A percentile compares a stretch with the other conserved stretches of the same genome.
These are phyloP conservation scores for Raddia distichophylla DNA, from an alignment of 176 grass and related monocot genomes.

Conservation along the genomic window DNA sequence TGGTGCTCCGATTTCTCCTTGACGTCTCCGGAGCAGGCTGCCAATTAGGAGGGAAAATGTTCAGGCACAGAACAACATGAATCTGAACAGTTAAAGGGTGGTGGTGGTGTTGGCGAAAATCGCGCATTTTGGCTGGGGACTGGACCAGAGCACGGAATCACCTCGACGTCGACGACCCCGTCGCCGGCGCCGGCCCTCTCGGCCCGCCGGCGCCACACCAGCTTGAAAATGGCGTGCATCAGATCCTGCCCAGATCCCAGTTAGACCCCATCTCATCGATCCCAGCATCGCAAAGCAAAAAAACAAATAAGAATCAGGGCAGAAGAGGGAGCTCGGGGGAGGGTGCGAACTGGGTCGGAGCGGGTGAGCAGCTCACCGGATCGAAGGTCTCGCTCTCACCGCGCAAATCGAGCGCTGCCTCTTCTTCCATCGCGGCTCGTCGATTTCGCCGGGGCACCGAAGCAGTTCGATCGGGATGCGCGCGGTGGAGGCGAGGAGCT, in stretches of 20 bases:
- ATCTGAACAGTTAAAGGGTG: not conserved
- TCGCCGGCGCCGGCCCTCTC: slow-evolving; percentile 36
- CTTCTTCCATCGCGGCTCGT: slow-evolving; percentile 32
- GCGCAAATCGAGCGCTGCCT: not conserved
- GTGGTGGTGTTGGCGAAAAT: too few species aligned
- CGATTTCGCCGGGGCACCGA: not conserved
- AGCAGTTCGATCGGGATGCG: not conserved
- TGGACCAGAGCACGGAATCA: not conserved
- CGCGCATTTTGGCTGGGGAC: not conserved
- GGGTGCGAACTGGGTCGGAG: too few species aligned
- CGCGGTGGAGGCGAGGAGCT: not conserved
- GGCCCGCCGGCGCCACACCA: slow-evolving; percentile 63
- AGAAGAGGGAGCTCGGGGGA: not conserved
- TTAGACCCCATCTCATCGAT: not conserved
- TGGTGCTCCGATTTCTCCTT: slow-evolving; percentile 63
- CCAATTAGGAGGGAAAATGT: slow-evolving; percentile 10
- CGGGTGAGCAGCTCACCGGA: slow-evolving; percentile 39
- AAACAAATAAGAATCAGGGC: not conserved
- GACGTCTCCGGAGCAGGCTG: slow-evolving; percentile 60
- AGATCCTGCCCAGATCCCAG: slow-evolving; percentile 59
- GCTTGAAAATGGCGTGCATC: slow-evolving; percentile 82
- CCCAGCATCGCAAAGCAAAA: not conserved
- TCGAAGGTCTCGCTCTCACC: slow-evolving; percentile 52
- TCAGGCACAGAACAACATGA: not conserved
- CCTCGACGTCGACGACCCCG: slow-evolving; percentile 51